phyloP scores from a whole-genome alignment of 441 rosid species.

The Raphanus hybrid region DNA sequence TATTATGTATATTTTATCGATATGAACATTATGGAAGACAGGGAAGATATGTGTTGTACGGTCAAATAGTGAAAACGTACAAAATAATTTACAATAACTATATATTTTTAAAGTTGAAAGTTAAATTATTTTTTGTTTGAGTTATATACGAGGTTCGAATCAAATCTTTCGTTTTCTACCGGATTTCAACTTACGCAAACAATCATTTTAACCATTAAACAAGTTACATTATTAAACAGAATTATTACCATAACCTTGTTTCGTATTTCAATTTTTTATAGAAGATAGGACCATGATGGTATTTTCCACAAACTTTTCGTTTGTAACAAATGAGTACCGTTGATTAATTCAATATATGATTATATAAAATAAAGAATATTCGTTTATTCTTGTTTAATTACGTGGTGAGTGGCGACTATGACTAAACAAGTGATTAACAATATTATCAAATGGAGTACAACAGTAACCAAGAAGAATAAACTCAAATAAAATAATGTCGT shows the following conservation, averaged over 20 bases:
- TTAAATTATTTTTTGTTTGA: conserved; percentile 11
- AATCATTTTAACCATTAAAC: background rate
- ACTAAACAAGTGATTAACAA: conserved; percentile 43
- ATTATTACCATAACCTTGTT: background rate
- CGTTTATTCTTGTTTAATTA: conserved; percentile 36
- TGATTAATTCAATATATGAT: conserved; percentile 25
- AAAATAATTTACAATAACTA: background rate
- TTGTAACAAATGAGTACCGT: conserved; percentile 23
- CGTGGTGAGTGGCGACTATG: conserved; percentile 40
- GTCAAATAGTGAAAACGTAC: conserved; percentile 30
- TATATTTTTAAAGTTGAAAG: background rate
- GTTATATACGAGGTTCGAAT: conserved; percentile 34
- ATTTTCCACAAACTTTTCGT: conserved; percentile 22
- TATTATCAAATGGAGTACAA: conserved; percentile 29
- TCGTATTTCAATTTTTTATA: background rate
- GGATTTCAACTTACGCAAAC: conserved; percentile 17
- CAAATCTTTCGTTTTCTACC: conserved; percentile 41
- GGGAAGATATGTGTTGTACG: conserved; percentile 4
- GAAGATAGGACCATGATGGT: conserved; percentile 6
- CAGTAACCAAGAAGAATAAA: conserved; percentile 27
- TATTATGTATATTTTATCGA: background rate
- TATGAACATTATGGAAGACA: conserved; percentile 23
- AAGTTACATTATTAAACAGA: conserved; percentile 14
- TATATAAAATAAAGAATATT: conserved; percentile 31
- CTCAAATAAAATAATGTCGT: conserved; percentile 12